These are phyloP conservation scores for Capsella bursapastoris DNA, from an alignment of 345 rosid species.

Conservation along the genomic window DNA sequence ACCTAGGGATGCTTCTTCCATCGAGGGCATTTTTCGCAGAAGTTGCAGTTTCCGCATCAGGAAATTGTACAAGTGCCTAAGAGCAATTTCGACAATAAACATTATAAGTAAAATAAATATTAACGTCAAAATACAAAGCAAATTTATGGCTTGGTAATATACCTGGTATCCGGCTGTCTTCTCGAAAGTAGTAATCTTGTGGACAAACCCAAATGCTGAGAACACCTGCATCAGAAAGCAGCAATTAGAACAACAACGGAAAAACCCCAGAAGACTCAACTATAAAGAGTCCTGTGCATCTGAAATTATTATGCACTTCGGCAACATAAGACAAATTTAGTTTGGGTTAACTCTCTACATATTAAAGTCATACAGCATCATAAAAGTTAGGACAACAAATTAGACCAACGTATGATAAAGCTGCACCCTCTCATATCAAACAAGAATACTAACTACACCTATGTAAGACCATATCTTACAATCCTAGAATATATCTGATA, in stretches of 20 bases:
- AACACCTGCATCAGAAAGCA: conserved; percentile 75
- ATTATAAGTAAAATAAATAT: conserved; percentile 18
- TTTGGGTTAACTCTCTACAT: background rate
- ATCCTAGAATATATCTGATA: conserved; percentile 45
- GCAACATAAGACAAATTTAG: conserved; percentile 7
- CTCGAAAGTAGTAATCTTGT: conserved; percentile 97
- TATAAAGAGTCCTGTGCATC: background rate
- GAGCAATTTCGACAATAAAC: conserved; percentile 34
- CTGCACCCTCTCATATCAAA: conserved; percentile 23
- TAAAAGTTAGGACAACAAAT: conserved; percentile 6
- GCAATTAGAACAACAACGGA: conserved; percentile 38
- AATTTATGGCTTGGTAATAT: conserved; percentile 2
- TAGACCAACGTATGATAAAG: conserved; percentile 17
- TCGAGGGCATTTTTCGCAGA: conserved; percentile 85
- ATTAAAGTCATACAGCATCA: background rate
- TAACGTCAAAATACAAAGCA: conserved; percentile 14
- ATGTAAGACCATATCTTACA: conserved; percentile 21
- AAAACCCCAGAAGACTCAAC: background rate
- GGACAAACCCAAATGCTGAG: conserved; percentile 99
- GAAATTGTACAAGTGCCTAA: conserved; percentile 97
- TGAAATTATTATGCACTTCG: conserved; percentile 11
- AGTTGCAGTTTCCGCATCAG: conserved; percentile 90
- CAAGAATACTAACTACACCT: conserved; percentile 18
- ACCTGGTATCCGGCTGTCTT: conserved; percentile 99
- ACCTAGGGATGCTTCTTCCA: conserved; percentile 99